These are phyloP conservation scores for Bauhinia variegata DNA, from an alignment of 306 rosid genomes.

Conservation along the genomic window DNA sequence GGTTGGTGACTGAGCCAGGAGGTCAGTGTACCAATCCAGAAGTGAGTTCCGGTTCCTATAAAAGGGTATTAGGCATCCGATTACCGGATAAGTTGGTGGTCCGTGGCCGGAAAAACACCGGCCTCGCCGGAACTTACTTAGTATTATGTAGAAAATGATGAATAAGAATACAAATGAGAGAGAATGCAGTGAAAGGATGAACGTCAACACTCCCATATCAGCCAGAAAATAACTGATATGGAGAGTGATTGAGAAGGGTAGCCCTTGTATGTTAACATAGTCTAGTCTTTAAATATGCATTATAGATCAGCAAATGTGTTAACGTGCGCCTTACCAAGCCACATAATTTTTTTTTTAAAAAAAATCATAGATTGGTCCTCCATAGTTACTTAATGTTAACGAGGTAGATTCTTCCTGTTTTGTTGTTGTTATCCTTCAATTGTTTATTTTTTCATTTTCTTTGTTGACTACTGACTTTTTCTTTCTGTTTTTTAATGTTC, in stretches of 20 bases:
- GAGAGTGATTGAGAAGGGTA: slow-evolving; percentile 5
- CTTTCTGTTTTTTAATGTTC: too few species aligned
- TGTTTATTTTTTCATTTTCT: too few species aligned
- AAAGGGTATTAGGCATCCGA: slow-evolving; percentile 76
- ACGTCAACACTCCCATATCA: slow-evolving; percentile 46
- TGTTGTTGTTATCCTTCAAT: too few species aligned
- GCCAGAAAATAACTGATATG: slow-evolving; percentile 1
- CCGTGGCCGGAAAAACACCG: slow-evolving; percentile 27
- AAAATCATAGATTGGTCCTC: too few species aligned
- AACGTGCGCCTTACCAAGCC: too few species aligned
- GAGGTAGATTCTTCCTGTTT: too few species aligned
- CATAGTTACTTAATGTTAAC: too few species aligned
- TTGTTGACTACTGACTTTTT: too few species aligned
- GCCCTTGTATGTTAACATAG: slow-evolving; percentile 25
- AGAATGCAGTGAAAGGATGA: slow-evolving; percentile 37
- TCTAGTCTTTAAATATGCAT: slow-evolving; percentile 3
- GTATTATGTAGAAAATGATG: slow-evolving; percentile 35
- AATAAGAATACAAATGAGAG: too few species aligned
- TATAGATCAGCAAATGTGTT: too few species aligned
- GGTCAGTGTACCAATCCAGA: slow-evolving; percentile 77
- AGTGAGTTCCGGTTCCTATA: slow-evolving; percentile 63
- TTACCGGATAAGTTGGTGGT: slow-evolving; percentile 66
- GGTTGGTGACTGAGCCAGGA: slow-evolving; percentile 60
- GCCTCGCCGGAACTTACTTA: slow-evolving; percentile 41
- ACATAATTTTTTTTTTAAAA: too few species aligned